phyloP scores from a whole-genome alignment of 2,329 filamentous ascomycete genomes.

The Geosmithia morbida region DNA sequence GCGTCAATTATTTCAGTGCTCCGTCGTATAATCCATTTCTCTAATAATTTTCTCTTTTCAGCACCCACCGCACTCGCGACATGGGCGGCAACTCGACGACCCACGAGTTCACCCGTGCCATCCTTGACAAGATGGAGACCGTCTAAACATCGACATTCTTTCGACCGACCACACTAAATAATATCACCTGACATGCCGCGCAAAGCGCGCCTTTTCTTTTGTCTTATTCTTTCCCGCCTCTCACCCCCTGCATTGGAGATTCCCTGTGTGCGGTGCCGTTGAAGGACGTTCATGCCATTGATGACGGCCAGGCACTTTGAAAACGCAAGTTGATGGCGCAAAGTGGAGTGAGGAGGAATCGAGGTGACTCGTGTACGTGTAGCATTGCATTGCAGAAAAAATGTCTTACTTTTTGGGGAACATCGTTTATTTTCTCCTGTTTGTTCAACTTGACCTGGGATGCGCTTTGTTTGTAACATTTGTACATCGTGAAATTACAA shows the following conservation, averaged over 20 bases:
- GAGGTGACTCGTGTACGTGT: slow-evolving; percentile 1
- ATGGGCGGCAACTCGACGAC: slow-evolving; percentile 89
- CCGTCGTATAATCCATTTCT: not conserved
- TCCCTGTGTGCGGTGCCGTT: not conserved
- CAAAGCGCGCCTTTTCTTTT: not conserved
- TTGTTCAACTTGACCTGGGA: not conserved
- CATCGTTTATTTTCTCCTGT: not conserved
- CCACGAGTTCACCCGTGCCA: slow-evolving; percentile 87
- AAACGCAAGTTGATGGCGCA: not conserved
- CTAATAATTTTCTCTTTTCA: slow-evolving; percentile 23
- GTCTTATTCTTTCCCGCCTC: not conserved
- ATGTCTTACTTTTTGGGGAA: not conserved
- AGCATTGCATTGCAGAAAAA: slow-evolving; percentile 1
- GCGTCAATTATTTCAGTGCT: slow-evolving; percentile 1
- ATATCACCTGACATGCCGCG: not conserved
- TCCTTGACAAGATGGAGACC: slow-evolving; percentile 89
- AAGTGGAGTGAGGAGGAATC: not conserved
- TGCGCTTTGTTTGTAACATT: not conserved
- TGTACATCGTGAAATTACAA: not conserved
- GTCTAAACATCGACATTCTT: slow-evolving; percentile 27
- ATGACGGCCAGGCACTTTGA: not conserved
- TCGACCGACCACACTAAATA: not conserved
- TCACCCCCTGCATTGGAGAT: not conserved
- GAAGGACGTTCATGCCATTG: not conserved
- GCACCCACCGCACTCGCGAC: slow-evolving; percentile 78